These are phyloP conservation scores for Sutorius eximius DNA, from an alignment of 1,284 basidiomycete species.

Conservation along the genomic window DNA sequence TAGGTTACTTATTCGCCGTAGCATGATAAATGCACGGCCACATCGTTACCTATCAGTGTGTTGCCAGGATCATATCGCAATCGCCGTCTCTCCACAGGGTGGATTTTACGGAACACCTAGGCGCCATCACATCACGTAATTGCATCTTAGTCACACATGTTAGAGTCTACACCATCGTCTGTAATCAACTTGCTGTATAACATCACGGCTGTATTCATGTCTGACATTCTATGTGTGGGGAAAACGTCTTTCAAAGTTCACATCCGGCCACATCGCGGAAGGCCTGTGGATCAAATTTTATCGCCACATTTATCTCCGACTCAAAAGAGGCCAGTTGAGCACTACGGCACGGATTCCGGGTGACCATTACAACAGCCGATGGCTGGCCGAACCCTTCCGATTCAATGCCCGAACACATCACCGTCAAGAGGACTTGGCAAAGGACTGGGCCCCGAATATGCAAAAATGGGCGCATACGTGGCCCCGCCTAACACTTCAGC, in stretches of 20 bases:
- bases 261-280: not conserved
- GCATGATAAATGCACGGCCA: not conserved
- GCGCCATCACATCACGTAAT: slow-evolving; percentile 2
- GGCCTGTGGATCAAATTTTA: not conserved
- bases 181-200: slow-evolving; percentile 9
- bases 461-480: too few species aligned
- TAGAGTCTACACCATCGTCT: not conserved
- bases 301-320: not conserved
- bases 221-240: not conserved
- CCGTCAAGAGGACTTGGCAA: too few species aligned
- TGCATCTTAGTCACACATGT: not conserved
- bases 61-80: slow-evolving; percentile 12
- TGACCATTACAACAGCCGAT: not conserved
- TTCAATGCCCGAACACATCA: not conserved
- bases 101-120: slow-evolving; percentile 6
- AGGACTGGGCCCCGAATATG: not conserved
- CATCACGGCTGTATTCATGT: not conserved
- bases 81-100: slow-evolving; percentile 2
- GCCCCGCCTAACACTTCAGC: too few species aligned
- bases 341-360: not conserved
- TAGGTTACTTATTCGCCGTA: not conserved
- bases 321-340: not conserved
- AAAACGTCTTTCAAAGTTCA: not conserved
- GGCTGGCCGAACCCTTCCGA: not conserved
- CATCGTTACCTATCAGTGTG: slow-evolving; percentile 7